These are phyloP conservation scores for Calonectria fujianensis DNA, from an alignment of 2,329 filamentous ascomycete species.

Conservation along the genomic window DNA sequence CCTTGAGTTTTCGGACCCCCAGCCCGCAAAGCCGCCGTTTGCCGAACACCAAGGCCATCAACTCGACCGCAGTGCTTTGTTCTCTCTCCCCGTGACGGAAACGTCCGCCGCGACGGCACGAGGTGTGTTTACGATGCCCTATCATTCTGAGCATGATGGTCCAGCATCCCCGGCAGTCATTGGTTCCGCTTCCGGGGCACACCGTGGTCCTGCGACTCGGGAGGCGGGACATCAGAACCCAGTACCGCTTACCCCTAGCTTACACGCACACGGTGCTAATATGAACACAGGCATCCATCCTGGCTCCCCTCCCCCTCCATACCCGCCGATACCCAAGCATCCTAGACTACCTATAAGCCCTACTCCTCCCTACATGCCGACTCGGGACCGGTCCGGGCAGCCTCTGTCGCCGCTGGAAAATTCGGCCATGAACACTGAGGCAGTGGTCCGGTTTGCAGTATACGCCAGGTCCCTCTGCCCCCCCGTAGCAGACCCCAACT, in stretches of 20 bases:
- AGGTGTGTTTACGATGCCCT: not conserved
- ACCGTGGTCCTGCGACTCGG: not conserved
- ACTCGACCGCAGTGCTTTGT: not conserved
- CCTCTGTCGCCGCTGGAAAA: not conserved
- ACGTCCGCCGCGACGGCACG: not conserved
- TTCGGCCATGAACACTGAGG: too few relatives aligned
- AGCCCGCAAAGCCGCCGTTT: not conserved
- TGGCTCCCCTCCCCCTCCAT: not conserved
- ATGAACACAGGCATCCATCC: not conserved
- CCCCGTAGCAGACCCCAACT: not conserved
- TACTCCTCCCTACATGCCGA: not conserved
- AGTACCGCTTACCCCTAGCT: not conserved
- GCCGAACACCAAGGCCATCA: not conserved
- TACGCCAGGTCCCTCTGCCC: not conserved
- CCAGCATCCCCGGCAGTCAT: not conserved
- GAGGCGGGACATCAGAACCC: constrained; percentile 3
- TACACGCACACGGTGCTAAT: not conserved
- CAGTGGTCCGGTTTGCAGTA: not conserved
- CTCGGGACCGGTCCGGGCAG: too few relatives aligned
- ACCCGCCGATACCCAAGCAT: not conserved
- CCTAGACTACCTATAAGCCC: not conserved
- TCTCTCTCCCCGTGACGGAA: not conserved
- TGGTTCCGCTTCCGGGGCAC: constrained; percentile 5
- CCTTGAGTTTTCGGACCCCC: not conserved
- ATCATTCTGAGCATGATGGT: not conserved